Evolutionary conservation across 257 asterid species (phyloP).

Genomic region (Solanum tacnaense): DNA sequence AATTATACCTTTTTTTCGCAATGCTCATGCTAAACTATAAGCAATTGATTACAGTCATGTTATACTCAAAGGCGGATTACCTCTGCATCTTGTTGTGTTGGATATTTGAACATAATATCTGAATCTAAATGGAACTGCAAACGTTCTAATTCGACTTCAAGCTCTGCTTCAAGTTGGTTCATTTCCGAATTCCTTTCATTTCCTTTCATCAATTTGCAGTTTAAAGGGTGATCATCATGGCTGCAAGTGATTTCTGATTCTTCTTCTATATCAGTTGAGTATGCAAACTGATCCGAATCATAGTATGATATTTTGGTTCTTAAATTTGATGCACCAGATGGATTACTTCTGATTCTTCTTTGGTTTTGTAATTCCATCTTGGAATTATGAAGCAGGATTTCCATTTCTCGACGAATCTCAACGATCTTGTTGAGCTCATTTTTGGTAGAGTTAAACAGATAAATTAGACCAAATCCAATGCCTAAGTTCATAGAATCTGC

Average conservation of each 20-base stretch:
- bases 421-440: constrained; percentile 40
- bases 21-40: not conserved
- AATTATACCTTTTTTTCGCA: not conserved
- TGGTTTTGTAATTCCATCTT: constrained; percentile 17
- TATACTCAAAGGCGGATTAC: constrained; percentile 3
- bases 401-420: constrained; percentile 32
- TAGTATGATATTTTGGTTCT: constrained; percentile 9
- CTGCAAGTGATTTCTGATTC: constrained; percentile 10
- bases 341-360: not conserved
- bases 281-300: constrained; percentile 4
- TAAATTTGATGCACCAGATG: constrained; percentile 4
- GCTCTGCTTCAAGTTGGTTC: constrained; percentile 61
- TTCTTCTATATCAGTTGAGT: constrained; percentile 8
- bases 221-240: constrained; percentile 7
- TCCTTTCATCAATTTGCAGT: not conserved
- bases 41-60: not conserved
- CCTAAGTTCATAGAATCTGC: constrained; percentile 41
- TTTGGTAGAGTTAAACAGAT: constrained; percentile 31
- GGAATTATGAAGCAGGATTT: constrained; percentile 31
- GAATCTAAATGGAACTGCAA: constrained; percentile 34
- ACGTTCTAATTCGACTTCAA: constrained; percentile 48
- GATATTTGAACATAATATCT: constrained; percentile 7
- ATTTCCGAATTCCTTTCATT: constrained; percentile 26
- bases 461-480: constrained; percentile 55
- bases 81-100: constrained; percentile 25